Percentiles rank a stretch among this genome's conserved stretches.
Conservation (phyloP, 2,329 filamentous ascomycete species). For the Venturia nashicola region DNA sequence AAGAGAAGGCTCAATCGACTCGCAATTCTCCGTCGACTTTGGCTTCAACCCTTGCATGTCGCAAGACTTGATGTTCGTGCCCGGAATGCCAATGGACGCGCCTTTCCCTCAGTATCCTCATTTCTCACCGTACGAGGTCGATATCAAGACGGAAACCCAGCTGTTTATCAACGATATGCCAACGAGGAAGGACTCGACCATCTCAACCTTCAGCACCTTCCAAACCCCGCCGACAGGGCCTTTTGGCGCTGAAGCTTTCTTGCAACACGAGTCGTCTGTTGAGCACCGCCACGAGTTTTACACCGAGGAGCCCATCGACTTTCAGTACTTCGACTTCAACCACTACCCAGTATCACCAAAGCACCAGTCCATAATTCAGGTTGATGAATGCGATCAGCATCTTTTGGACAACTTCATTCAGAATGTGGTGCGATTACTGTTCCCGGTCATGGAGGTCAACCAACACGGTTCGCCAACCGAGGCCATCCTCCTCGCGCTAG, state of each 20-base stretch:
- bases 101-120: slow-evolving; percentile 41
- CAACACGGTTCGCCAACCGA: slow-evolving; percentile 75
- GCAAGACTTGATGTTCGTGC: slow-evolving; percentile 40
- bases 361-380: slow-evolving; percentile 61
- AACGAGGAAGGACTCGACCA: slow-evolving; percentile 71
- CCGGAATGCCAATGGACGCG: slow-evolving; percentile 36
- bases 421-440: slow-evolving; percentile 76
- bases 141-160: slow-evolving; percentile 90
- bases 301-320: slow-evolving; percentile 43
- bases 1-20: slow-evolving; percentile 68
- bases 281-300: slow-evolving; percentile 58
- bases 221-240: slow-evolving; percentile 64
- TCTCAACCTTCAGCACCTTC: slow-evolving; percentile 88
- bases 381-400: slow-evolving; percentile 78
- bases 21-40: slow-evolving; percentile 53
- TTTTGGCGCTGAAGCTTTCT: slow-evolving; percentile 55
- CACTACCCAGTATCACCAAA: slow-evolving; percentile 52
- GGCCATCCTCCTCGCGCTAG: slow-evolving; percentile 74
- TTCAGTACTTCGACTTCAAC: slow-evolving; percentile 74
- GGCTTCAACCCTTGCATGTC: slow-evolving; percentile 51
- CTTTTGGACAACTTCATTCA: slow-evolving; percentile 85
- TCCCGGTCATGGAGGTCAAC: slow-evolving; percentile 83
- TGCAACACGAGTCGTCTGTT: slow-evolving; percentile 54
- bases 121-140: slow-evolving; percentile 77
- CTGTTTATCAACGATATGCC: slow-evolving; percentile 89